These are phyloP conservation scores for Phyllosticta ampelicida DNA, from an alignment of 2,329 filamentous ascomycete species.

Conservation along the genomic window DNA sequence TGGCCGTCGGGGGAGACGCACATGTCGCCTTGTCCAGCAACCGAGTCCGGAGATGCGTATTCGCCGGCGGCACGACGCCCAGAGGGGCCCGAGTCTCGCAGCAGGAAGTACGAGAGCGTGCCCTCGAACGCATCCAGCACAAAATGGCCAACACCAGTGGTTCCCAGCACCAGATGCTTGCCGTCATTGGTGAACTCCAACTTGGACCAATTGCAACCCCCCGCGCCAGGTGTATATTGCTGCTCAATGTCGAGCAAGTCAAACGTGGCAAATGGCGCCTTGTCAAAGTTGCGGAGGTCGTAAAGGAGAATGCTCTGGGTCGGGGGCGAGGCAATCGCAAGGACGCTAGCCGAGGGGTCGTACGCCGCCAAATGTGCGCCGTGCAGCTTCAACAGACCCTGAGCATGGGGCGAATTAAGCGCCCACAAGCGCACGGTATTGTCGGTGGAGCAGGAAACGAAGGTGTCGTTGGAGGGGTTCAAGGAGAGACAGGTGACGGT, in stretches of 20 bases:
- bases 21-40: slow-evolving; percentile 60
- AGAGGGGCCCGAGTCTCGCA: slow-evolving; percentile 30
- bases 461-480: slow-evolving; percentile 78
- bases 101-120: slow-evolving; percentile 61
- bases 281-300: slow-evolving; percentile 88
- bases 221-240: slow-evolving; percentile 33
- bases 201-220: slow-evolving; percentile 59
- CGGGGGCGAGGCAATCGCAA: slow-evolving; percentile 75
- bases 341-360: slow-evolving; percentile 84
- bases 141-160: slow-evolving; percentile 75
- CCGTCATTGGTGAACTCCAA: slow-evolving; percentile 96
- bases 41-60: slow-evolving; percentile 30
- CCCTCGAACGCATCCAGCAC: slow-evolving; percentile 90
- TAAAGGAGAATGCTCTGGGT: slow-evolving; percentile 78
- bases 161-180: slow-evolving; percentile 73
- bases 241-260: slow-evolving; percentile 60
- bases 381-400: slow-evolving; percentile 69
- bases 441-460: slow-evolving; percentile 84
- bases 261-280: slow-evolving; percentile 76
- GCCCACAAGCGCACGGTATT: slow-evolving; percentile 91
- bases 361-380: slow-evolving; percentile 77
- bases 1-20: slow-evolving; percentile 85
- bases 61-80: slow-evolving; percentile 36
- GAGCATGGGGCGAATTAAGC: slow-evolving; percentile 65
- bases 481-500: slow-evolving; percentile 74